These are phyloP conservation scores for Salvia splendens DNA, from an alignment of 257 asterid species.

Conservation along the genomic window DNA sequence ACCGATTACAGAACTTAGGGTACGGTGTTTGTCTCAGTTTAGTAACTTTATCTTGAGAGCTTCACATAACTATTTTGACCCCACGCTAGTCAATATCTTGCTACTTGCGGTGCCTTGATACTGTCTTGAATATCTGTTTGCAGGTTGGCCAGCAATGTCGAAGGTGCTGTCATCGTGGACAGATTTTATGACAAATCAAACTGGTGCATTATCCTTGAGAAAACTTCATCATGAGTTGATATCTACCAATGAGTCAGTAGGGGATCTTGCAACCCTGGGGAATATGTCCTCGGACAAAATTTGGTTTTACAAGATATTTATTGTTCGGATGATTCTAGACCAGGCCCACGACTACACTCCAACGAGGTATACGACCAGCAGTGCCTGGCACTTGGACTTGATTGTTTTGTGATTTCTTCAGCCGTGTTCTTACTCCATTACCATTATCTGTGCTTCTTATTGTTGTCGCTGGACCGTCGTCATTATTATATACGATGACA, in stretches of 20 bases:
- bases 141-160: constrained; percentile 71
- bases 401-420: constrained; percentile 15
- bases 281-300: neutral
- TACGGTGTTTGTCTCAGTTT: neutral
- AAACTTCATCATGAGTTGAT: constrained; percentile 44
- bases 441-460: constrained; percentile 8
- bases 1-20: neutral
- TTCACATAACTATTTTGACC: neutral
- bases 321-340: neutral
- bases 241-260: constrained; percentile 4
- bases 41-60: neutral
- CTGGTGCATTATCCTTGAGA: constrained; percentile 93
- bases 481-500: constrained; percentile 6
- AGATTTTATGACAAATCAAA: constrained; percentile 88
- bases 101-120: neutral
- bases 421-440: constrained; percentile 7
- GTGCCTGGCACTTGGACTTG: neutral
- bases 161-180: constrained; percentile 73
- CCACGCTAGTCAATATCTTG: neutral
- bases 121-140: constrained; percentile 3
- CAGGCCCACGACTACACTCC: neutral
- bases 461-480: neutral
- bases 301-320: neutral
- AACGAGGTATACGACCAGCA: neutral
- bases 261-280: constrained; percentile 17